Base-by-base conservation (phyloP, 129 eudicot species). In the Pittosporum tobira region DNA sequence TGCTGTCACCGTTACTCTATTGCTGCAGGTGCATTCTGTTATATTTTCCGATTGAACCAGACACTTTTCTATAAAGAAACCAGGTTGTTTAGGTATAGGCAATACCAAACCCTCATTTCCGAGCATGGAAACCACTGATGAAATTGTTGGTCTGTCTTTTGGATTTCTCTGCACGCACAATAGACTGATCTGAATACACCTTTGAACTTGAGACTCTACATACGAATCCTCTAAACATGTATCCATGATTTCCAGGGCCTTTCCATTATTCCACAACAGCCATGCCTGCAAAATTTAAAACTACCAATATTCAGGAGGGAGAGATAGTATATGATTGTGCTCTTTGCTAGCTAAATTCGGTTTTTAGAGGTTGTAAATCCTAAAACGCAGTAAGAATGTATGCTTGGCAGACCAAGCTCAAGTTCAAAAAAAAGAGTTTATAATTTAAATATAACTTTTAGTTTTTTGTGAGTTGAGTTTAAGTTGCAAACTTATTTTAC, bases 61-160 rank as follows among this genome's bases (percentile, higher is more conserved):
- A 15, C 46, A 29, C 21, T 61, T 58, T 30, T 75, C 80, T 0
- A 59, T 44, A 29, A 69, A 57, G 44, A 69, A 75, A 11, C 75
- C 75, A 12, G 75, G 80, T 27, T 75, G 48, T 16, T 64, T 70
- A 11, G 80, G 68, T 20, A 51, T 54, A 2, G 75, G 61, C 47
- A 75, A 49, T 4, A 3, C 11, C 26, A 42, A 28, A 0, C 43
- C 72, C 48, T 62, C 69, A 15, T 59, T 53, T 19, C 56, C 53
- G 23, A 75, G 62, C 80, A 75, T 75, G 4, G 42, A 45, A 51
- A 69, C 57, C 12, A 69, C 75, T 2, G 65, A 25, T 31, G 75
- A 59, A 75, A 75, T 75, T 19, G 46, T 72, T 23, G 82, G 82
- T 43, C 82, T 57, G 54, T 72, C 75, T 29, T 72, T 54, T 26